Evolutionary conservation across 2,329 filamentous ascomycete species (phyloP).

Genomic region (Scytalidium sp.): DNA sequence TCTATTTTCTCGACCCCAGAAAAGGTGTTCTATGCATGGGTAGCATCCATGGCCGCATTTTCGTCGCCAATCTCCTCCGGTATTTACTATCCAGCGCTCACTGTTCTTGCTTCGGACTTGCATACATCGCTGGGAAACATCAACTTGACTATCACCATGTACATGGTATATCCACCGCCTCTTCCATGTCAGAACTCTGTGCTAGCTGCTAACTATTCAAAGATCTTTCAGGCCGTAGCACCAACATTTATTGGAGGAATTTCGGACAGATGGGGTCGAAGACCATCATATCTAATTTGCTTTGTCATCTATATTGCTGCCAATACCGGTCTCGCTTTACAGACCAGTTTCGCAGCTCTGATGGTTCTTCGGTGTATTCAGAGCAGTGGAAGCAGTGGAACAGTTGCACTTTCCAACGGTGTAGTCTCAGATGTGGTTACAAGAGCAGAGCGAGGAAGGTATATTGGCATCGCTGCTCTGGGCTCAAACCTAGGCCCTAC

Average conservation of each 20-base stretch:
- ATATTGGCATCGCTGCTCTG: constrained; percentile 65
- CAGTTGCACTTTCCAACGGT: constrained; percentile 53
- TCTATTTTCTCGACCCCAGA: too few relatives aligned
- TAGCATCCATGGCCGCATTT: constrained; percentile 9
- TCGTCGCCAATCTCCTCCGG: constrained; percentile 9
- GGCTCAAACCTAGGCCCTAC: constrained; percentile 41
- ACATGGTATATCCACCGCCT: too few relatives aligned
- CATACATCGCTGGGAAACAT: constrained; percentile 16
- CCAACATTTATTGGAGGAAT: constrained; percentile 53
- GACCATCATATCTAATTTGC: constrained; percentile 49
- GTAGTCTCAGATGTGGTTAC: constrained; percentile 63
- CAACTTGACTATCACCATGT: constrained; percentile 42
- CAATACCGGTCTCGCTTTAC: constrained; percentile 49
- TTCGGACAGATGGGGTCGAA: constrained; percentile 47
- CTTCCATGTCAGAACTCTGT: too few relatives aligned
- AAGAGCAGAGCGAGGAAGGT: constrained; percentile 56
- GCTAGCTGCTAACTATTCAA: not conserved
- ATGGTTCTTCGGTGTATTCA: constrained; percentile 54
- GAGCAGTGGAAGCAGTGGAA: constrained; percentile 54
- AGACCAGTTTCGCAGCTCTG: constrained; percentile 44
- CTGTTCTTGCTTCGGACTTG: constrained; percentile 8
- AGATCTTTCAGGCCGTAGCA: constrained; percentile 45
- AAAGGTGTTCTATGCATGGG: too few relatives aligned
- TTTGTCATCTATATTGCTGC: constrained; percentile 50
- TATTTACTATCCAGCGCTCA: constrained; percentile 18